Evolutionary conservation across 1,284 basidiomycete species (phyloP).

Genomic region (Heimioporus retisporus): DNA sequence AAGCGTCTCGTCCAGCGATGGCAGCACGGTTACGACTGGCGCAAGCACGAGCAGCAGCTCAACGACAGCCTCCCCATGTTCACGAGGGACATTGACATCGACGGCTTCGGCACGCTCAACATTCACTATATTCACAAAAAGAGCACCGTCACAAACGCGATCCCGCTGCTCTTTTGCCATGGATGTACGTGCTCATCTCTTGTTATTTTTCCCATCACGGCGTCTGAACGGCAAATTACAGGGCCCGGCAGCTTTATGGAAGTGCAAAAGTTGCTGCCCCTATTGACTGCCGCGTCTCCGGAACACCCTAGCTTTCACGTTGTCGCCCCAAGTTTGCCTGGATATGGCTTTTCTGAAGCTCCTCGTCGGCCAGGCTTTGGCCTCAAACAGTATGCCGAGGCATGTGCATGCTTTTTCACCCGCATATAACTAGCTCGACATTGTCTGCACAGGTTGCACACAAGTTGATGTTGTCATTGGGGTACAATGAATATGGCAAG

Average conservation of each 20-base stretch:
- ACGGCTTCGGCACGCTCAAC: constrained; percentile 48
- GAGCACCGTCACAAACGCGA: constrained; percentile 47
- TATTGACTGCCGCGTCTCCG: constrained; percentile 52
- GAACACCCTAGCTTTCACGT: constrained; percentile 69
- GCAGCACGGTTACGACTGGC: constrained; percentile 57
- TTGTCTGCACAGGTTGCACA: constrained; percentile 41
- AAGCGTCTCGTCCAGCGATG: constrained; percentile 50
- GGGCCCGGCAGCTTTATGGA: constrained; percentile 73
- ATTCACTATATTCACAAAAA: constrained; percentile 57
- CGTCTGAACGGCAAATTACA: neutral
- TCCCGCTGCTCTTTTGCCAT: constrained; percentile 59
- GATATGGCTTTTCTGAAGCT: constrained; percentile 64
- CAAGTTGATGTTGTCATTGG: constrained; percentile 63
- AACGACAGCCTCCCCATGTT: constrained; percentile 56
- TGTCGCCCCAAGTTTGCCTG: constrained; percentile 62
- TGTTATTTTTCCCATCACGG: neutral
- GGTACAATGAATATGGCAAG: constrained; percentile 64
- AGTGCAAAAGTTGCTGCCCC: constrained; percentile 63
- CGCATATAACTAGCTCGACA: too few species aligned
- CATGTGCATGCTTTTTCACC: constrained; percentile 15
- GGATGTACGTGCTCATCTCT: constrained; percentile 49
- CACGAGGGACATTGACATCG: constrained; percentile 51
- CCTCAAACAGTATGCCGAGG: constrained; percentile 52
- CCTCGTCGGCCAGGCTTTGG: constrained; percentile 49
- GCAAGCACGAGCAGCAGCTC: constrained; percentile 48